Evolutionary conservation across 2,329 filamentous ascomycete species (phyloP), one percentile per base, ranked within the genome.

Genomic region (Fusarium praegraminearum): DNA sequence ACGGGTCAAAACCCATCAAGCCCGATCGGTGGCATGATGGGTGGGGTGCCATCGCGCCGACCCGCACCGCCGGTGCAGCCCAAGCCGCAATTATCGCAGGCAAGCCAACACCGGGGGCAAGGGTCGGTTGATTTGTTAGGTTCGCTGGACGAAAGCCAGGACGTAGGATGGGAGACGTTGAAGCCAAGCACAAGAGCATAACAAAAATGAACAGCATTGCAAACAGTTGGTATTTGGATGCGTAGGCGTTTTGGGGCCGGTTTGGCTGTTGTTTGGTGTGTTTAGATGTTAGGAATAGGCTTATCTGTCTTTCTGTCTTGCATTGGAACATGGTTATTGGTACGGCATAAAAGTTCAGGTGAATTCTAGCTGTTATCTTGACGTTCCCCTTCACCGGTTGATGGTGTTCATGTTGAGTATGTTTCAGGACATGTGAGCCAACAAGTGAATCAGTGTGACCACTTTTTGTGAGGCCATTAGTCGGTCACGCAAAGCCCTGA

Each of bases 141-240:
- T 65, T 80, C 86, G 46, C 74, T 87, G 33, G 82, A 81, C 44
- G 85, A 87, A 45, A 80, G 73, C n/a, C 78, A 78, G 36, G 84
- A 83, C 38, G 79, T 87, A 15, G 81, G 84, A 24, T 89, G 86
- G 86, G 85, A 88, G 72, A 84, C 86, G 7, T 72, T 89, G 73
- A 86, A 86, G 74, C 86, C 86, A 28, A 81, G 75, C 55, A 75
- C 75, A 38, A 71, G 70, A 49, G 57, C 70, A 58, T 72, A 65
- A 56, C 40, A 45, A 38, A 38, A 30, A 15, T 53, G 30, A 32
- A n/a, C n/a, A 46, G 40, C 10, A 47, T 65, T 46, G 44, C 22
- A 28, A 54, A 32, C 32, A 52, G 30, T 51, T 44, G 41, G 49
- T 49, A 26, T 22, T 65, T 65, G 45, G 45, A 45, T 65, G 43